A percentile compares a stretch with the other conserved stretches of the same genome.
phyloP scores from a whole-genome alignment of 768 basidiomycete species.

The Termitomyces sp. region DNA sequence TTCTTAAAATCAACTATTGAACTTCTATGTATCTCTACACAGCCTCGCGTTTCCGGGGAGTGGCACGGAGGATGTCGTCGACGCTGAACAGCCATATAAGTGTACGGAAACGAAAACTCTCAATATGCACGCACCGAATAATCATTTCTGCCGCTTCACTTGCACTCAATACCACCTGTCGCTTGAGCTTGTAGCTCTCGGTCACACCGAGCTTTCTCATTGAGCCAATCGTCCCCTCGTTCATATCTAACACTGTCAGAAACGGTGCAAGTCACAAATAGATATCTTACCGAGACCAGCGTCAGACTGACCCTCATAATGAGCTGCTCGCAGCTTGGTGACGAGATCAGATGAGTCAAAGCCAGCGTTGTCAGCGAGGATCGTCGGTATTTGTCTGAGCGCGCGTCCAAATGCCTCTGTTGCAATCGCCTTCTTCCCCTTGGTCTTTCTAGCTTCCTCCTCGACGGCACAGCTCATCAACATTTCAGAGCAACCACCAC shows the following conservation, averaged over 20 bases:
- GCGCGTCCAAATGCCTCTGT: conserved; percentile 89
- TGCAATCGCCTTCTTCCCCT: conserved; percentile 95
- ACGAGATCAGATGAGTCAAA: conserved; percentile 98
- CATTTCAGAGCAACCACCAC: conserved; percentile 98
- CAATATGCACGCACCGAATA: conserved; percentile 55
- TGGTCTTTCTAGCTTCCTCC: conserved; percentile 74
- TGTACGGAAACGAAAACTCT: background rate
- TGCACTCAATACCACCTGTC: conserved; percentile 90
- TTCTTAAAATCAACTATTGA: no score
- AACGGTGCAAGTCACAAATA: background rate
- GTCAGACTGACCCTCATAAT: conserved; percentile 83
- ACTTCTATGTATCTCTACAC: conserved; percentile 37
- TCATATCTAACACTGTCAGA: conserved; percentile 64
- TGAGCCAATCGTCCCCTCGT: conserved; percentile 75
- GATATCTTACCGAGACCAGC: conserved; percentile 73
- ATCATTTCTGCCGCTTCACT: conserved; percentile 99
- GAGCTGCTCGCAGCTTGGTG: conserved; percentile 82
- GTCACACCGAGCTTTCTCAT: conserved; percentile 89
- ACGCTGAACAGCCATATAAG: conserved; percentile 46
- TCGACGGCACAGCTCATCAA: conserved; percentile 94
- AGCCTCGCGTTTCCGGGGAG: conserved; percentile 83
- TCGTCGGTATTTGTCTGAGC: conserved; percentile 90
- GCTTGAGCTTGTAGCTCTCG: conserved; percentile 96
- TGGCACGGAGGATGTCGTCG: conserved; percentile 84
- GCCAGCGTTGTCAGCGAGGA: conserved; percentile 96